phyloP scores from a whole-genome alignment of 768 basidiomycete genomes.

The Mycena polygramma region DNA sequence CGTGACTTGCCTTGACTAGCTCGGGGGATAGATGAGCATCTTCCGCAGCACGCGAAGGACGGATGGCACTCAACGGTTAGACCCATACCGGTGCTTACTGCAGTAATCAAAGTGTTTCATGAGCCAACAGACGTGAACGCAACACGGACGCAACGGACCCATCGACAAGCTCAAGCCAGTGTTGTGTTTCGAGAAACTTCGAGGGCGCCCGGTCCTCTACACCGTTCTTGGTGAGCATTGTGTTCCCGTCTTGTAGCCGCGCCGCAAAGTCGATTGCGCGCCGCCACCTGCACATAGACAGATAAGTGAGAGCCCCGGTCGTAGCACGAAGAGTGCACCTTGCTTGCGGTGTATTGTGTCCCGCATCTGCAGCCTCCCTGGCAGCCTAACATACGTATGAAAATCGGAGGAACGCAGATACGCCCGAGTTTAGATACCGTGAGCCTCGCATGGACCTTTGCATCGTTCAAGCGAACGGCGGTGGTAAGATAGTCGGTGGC shows the following conservation, averaged over 20 bases:
- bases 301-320: background rate
- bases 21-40: slow-evolving; percentile 4
- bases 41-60: background rate
- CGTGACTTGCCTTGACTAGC: slow-evolving; percentile 57
- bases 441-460: slow-evolving; percentile 51
- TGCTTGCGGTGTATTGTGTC: slow-evolving; percentile 58
- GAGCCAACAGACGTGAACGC: background rate
- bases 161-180: slow-evolving; percentile 75
- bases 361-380: slow-evolving; percentile 57
- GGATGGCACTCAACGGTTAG: slow-evolving; percentile 61
- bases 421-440: slow-evolving; percentile 43
- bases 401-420: background rate
- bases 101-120: background rate
- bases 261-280: slow-evolving; percentile 58
- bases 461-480: slow-evolving; percentile 55
- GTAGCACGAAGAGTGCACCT: slow-evolving; percentile 38
- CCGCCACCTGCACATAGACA: slow-evolving; percentile 49
- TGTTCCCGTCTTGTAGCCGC: slow-evolving; percentile 59
- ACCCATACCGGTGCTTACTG: slow-evolving; percentile 75
- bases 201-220: slow-evolving; percentile 49
- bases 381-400: slow-evolving; percentile 47
- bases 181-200: slow-evolving; percentile 70
- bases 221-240: slow-evolving; percentile 48
- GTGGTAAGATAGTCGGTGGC: slow-evolving; percentile 47
- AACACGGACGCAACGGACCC: slow-evolving; percentile 49